Percentiles rank a stretch among this genome's conserved stretches.
phyloP scores from a whole-genome alignment of 257 asterid genomes.

The Eucommia ulmoides region DNA sequence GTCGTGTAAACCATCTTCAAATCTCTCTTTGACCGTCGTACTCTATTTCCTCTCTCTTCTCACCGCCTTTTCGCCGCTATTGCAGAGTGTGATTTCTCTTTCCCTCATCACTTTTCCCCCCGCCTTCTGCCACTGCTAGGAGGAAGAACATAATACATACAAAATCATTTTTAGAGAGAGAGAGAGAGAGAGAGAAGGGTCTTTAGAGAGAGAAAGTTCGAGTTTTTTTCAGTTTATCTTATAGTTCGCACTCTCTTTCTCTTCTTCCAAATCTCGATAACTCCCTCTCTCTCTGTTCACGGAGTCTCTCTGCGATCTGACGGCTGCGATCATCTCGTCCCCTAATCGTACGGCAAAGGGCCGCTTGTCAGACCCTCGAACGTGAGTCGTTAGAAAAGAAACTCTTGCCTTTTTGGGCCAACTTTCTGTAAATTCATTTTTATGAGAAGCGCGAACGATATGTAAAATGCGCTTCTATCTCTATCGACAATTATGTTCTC shows the following conservation, averaged over 20 bases:
- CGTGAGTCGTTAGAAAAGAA: too few relatives aligned
- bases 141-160: too few relatives aligned
- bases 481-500: too few relatives aligned
- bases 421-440: too few relatives aligned
- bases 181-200: too few relatives aligned
- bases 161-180: too few relatives aligned
- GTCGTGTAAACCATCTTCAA: neutral
- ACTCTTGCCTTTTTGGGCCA: neutral
- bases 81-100: neutral
- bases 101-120: neutral
- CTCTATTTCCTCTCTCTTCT: neutral
- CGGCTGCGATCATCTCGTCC: neutral
- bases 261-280: neutral
- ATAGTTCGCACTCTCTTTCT: too few relatives aligned
- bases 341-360: neutral
- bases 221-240: too few relatives aligned
- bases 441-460: too few relatives aligned
- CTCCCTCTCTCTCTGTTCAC: neutral
- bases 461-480: too few relatives aligned
- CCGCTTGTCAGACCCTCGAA: neutral
- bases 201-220: too few relatives aligned
- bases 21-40: conserved; percentile 3
- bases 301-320: neutral
- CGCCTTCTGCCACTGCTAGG: too few relatives aligned
- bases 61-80: neutral